Conservation (phyloP, 2,329 filamentous ascomycete genomes). For the Dichotomopilus funicola region DNA sequence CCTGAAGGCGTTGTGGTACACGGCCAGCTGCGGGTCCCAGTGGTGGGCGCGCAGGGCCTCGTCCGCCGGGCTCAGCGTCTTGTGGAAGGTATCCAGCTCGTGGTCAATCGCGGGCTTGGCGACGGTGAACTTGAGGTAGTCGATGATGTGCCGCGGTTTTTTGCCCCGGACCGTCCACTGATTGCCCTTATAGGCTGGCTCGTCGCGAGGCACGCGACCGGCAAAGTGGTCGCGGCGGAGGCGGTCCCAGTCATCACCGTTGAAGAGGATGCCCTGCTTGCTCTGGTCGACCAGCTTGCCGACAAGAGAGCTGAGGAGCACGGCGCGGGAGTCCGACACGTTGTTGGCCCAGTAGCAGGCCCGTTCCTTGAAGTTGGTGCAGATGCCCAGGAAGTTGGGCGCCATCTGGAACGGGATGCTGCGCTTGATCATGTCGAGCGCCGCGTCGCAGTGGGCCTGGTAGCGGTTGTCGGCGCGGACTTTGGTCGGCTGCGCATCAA, state of each 20-base stretch:
- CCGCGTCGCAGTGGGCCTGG: conserved; percentile 18
- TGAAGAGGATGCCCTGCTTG: conserved; percentile 50
- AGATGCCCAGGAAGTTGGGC: conserved; percentile 53
- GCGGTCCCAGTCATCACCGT: conserved; percentile 33
- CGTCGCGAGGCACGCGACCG: conserved; percentile 19
- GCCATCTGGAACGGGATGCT: conserved; percentile 54
- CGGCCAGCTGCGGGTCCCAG: conserved; percentile 35
- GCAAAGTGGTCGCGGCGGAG: conserved; percentile 29
- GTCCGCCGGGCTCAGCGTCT: conserved; percentile 15
- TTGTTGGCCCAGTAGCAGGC: conserved; percentile 53
- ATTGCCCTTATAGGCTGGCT: conserved; percentile 41
- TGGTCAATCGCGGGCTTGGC: conserved; percentile 37
- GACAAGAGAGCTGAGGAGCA: conserved; percentile 46
- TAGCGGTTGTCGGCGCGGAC: neutral
- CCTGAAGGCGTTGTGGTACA: conserved; percentile 33
- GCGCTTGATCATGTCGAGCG: conserved; percentile 43
- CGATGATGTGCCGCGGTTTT: conserved; percentile 47
- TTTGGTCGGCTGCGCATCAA: conserved; percentile 11
- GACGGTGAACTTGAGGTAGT: conserved; percentile 53
- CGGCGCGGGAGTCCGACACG: conserved; percentile 39
- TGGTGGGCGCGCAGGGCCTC: conserved; percentile 15
- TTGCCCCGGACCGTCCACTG: conserved; percentile 23
- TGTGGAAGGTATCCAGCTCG: conserved; percentile 32
- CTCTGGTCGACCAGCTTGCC: conserved; percentile 50
- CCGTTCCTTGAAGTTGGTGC: conserved; percentile 58